phyloP scores from a whole-genome alignment of 768 basidiomycete species.

The Mycena chlorophos region DNA sequence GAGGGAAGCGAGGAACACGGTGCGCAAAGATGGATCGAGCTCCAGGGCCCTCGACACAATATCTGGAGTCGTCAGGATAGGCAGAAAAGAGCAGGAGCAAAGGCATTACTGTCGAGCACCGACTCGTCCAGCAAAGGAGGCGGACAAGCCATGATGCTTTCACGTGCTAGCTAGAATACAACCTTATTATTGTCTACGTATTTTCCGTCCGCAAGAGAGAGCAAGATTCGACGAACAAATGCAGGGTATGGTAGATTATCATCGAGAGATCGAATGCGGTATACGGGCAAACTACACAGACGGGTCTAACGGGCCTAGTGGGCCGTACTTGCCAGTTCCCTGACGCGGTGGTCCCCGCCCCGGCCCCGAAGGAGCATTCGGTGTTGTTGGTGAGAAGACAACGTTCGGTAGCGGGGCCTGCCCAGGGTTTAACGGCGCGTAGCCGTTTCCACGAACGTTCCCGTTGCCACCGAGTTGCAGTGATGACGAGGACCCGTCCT shows the following conservation, averaged over 20 bases:
- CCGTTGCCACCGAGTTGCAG: constrained; percentile 29
- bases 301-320: constrained; percentile 63
- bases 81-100: constrained; percentile 1
- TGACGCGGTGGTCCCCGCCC: constrained; percentile 23
- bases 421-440: constrained; percentile 52
- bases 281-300: constrained; percentile 43
- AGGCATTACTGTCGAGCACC: constrained; percentile 19
- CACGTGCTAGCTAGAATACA: constrained; percentile 5
- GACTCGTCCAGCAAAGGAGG: constrained; percentile 27
- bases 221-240: constrained; percentile 17
- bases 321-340: constrained; percentile 46
- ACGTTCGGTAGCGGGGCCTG: constrained; percentile 28
- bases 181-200: background rate
- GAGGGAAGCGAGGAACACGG: constrained; percentile 28
- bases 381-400: constrained; percentile 31
- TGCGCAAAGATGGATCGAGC: constrained; percentile 21
- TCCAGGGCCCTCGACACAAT: constrained; percentile 17
- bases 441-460: constrained; percentile 49
- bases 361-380: constrained; percentile 37
- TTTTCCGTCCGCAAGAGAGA: constrained; percentile 15
- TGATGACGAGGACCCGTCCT: constrained; percentile 52
- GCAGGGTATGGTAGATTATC: constrained; percentile 26
- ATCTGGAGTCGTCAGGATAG: constrained; percentile 11
- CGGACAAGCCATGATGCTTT: constrained; percentile 11
- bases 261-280: constrained; percentile 21